phyloP scores from a whole-genome alignment of 2,329 filamentous ascomycete species.

The Arthrobotrys sphaeroides region DNA sequence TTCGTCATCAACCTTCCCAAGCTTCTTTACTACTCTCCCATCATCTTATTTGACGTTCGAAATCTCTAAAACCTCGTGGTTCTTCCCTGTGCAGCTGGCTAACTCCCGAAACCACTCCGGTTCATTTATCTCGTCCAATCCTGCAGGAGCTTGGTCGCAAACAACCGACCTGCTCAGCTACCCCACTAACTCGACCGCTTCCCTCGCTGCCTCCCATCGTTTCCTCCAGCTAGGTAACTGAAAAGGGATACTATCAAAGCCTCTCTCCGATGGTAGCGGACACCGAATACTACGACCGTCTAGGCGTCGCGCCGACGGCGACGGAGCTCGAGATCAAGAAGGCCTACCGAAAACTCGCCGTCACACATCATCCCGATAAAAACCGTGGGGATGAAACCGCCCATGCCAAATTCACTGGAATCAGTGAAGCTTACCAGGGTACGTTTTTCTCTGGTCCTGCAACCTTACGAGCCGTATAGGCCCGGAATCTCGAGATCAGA shows the following conservation, averaged over 20 bases:
- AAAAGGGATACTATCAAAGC: neutral
- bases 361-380: slow-evolving; percentile 86
- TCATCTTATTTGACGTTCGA: slow-evolving; percentile 9
- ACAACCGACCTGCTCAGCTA: neutral
- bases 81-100: neutral
- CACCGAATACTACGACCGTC: slow-evolving; percentile 79
- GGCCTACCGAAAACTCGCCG: slow-evolving; percentile 92
- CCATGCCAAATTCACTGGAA: slow-evolving; percentile 80
- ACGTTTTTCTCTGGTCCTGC: slow-evolving; percentile 61
- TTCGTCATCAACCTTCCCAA: neutral
- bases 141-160: slow-evolving; percentile 16
- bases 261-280: slow-evolving; percentile 79
- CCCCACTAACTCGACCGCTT: slow-evolving; percentile 22
- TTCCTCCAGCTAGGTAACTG: neutral
- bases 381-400: slow-evolving; percentile 96
- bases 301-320: slow-evolving; percentile 84
- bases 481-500: too few relatives aligned
- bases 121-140: neutral
- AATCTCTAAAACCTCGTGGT: neutral
- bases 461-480: slow-evolving; percentile 19
- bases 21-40: slow-evolving; percentile 11
- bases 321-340: slow-evolving; percentile 96
- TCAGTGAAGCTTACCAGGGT: slow-evolving; percentile 74
- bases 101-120: slow-evolving; percentile 13
- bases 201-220: neutral